Evolutionary conservation across 305 asterid species (phyloP).

Genomic region (Fraxinus nigra): DNA sequence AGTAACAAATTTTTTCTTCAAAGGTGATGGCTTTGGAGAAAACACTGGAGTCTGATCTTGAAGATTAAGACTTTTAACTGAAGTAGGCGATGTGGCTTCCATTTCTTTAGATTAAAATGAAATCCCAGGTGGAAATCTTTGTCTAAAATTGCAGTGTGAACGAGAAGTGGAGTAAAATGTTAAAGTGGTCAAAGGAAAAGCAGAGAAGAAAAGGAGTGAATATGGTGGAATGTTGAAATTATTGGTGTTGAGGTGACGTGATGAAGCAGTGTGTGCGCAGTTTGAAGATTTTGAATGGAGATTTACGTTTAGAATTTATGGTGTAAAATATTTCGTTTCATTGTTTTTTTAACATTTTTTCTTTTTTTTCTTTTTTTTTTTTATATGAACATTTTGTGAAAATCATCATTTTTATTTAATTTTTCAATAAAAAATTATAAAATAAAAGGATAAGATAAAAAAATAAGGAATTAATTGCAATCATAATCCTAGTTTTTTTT

Average conservation of each 20-base stretch:
- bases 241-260: conserved; percentile 26
- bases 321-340: too few relatives aligned
- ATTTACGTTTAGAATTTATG: too few relatives aligned
- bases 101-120: conserved; percentile 23
- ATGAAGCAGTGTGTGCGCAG: conserved; percentile 8
- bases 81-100: conserved; percentile 46
- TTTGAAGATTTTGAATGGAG: conserved; percentile 30
- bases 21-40: conserved; percentile 38
- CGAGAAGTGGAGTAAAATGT: background rate
- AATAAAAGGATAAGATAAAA: too few relatives aligned
- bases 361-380: too few relatives aligned
- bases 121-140: background rate
- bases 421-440: too few relatives aligned
- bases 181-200: background rate
- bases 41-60: conserved; percentile 27
- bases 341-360: too few relatives aligned
- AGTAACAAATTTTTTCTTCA: conserved; percentile 52
- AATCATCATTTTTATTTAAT: too few relatives aligned
- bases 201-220: background rate
- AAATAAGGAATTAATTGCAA: too few relatives aligned
- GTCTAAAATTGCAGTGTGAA: background rate
- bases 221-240: conserved; percentile 15
- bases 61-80: conserved; percentile 19
- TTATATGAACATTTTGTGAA: too few relatives aligned
- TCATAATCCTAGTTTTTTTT: too few relatives aligned